Evolutionary conservation across 2,329 filamentous ascomycete species (phyloP), one percentile per base, ranked within the genome.

Genomic region (Aspergillus fumigatus): DNA sequence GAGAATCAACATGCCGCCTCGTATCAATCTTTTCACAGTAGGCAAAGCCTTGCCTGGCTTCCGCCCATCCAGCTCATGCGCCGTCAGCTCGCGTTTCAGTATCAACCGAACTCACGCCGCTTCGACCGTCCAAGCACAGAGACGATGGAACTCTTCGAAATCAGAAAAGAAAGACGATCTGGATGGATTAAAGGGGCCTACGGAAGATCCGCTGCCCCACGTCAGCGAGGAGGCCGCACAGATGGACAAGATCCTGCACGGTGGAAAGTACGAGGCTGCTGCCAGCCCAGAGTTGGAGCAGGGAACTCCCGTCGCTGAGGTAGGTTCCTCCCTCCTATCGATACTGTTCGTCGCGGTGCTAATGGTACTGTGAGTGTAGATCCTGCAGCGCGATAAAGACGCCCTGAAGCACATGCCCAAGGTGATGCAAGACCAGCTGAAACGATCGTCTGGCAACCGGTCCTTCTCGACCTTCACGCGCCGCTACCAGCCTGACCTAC

Each of bases 271-370:
- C 55, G 68, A 64, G 53, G 72, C 79, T 54, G 79, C 81, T 26
- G 65, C 72, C 14, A 65, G 64, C 26, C 87, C 86, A 21, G 86
- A 89, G 66, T 66, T 88, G 38, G 79, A 82, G 50, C 84, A 88
- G 68, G 86, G 86, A 17, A 86, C 86, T 51, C 85, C 85, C 7
- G 80, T 89, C 61, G 80, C 85, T 69, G 86, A 89, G 75, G 86
- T 88, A 67, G 63, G 77, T 60, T 19, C 45, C 38, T 48, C 10
- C 14, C 17, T 38, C 19, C 19, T 14, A n/a, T 40, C 9, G 25
- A 19, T n/a, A 7, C 26, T 10, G 19, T 25, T 7, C 8, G 25
- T 45, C 27, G 26, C 21, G 27, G 19, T 26, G 25, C 41, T 48
- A 49, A 45, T 11, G 51, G 27, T 29, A 50, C 51, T 53, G 59